Percentiles rank a stretch among this genome's conserved stretches.
phyloP scores from a whole-genome alignment of 2,329 filamentous ascomycete species.

The Trichoderma polysporum region DNA sequence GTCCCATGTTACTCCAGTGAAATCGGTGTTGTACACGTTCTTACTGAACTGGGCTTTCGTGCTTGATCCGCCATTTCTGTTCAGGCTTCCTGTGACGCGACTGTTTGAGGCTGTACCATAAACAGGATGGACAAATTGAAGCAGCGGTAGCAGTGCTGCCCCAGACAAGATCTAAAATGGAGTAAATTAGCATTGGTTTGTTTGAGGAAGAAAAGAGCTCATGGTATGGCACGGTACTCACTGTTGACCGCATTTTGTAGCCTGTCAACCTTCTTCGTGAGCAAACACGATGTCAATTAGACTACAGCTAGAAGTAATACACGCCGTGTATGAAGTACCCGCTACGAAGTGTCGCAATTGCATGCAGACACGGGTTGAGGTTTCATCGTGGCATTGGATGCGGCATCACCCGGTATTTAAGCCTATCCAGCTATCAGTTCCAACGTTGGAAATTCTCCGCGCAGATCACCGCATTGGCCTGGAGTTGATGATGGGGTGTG shows the following conservation, averaged over 20 bases:
- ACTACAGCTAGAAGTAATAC: background rate
- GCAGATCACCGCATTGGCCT: slow-evolving; percentile 1
- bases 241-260: slow-evolving; percentile 16
- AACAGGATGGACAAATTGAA: background rate
- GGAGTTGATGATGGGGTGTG: background rate
- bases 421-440: background rate
- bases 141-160: slow-evolving; percentile 2
- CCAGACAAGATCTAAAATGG: background rate
- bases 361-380: slow-evolving; percentile 11
- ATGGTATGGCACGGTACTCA: background rate
- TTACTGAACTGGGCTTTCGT: background rate
- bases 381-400: slow-evolving; percentile 5
- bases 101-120: background rate
- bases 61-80: background rate
- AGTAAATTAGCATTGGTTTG: background rate
- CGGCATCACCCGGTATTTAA: slow-evolving; percentile 15
- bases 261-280: background rate
- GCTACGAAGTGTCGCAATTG: background rate
- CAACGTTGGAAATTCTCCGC: slow-evolving; percentile 3
- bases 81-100: background rate
- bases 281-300: background rate
- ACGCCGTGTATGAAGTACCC: background rate
- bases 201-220: background rate
- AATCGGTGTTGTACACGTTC: slow-evolving; percentile 28
- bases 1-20: slow-evolving; percentile 31